Conservation (phyloP, 2,329 filamentous ascomycete species). For the Epichloe amarillans region DNA sequence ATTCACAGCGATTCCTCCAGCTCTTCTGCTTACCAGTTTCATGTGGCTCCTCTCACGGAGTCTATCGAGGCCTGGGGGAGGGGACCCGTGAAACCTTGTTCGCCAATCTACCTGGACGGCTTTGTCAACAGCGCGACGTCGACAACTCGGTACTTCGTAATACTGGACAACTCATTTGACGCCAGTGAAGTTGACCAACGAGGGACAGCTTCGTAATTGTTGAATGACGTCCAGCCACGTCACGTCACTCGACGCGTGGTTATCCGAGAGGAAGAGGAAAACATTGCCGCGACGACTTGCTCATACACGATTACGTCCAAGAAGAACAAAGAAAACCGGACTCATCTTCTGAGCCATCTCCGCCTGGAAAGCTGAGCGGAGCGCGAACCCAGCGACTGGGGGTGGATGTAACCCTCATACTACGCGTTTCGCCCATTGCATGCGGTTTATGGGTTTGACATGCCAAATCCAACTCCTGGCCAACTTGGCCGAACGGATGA, state of each 20-base stretch:
- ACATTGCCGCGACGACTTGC: not conserved
- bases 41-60: constrained; percentile 10
- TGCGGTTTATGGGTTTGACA: constrained; percentile 8
- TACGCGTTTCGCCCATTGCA: not conserved
- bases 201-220: not conserved
- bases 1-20: not conserved
- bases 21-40: not conserved
- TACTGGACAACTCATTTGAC: not conserved
- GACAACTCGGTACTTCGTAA: not conserved
- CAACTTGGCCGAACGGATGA: constrained; percentile 20
- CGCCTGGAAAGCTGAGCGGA: not conserved
- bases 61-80: constrained; percentile 13
- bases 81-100: constrained; percentile 7
- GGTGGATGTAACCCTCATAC: not conserved
- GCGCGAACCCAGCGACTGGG: not conserved
- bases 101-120: not conserved
- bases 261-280: too few relatives aligned
- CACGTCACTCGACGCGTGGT: not conserved
- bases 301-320: not conserved
- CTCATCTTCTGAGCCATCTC: not conserved
- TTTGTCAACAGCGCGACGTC: not conserved
- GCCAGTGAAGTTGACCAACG: not conserved
- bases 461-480: constrained; percentile 18
- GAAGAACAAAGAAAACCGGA: not conserved
- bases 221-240: not conserved